Evolutionary conservation across 176 grass and related monocot species (phyloP), one percentile per base, ranked within the genome.

Genomic region (Leersia perrieri): DNA sequence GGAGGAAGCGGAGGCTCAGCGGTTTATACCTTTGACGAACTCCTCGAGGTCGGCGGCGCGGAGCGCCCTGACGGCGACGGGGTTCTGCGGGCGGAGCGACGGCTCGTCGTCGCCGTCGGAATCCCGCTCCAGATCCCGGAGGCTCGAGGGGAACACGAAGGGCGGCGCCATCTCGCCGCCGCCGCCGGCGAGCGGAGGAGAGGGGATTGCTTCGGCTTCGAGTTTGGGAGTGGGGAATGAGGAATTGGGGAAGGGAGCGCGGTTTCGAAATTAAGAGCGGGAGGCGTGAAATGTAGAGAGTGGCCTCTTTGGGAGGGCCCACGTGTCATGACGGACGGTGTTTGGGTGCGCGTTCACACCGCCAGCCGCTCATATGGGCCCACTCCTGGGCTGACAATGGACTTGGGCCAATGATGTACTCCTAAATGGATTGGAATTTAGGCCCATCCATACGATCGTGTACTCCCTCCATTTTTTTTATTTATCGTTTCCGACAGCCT

Each of bases 31-130:
- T 89, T 95, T 98, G 82, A 98, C 95, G 86, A 98, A 91, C 77
- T 95, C 95, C 75, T 98, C 92, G 63, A 98, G 71, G 72, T 95
- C 83, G 79, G 90, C 85, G 62, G 95, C 67, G 72, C 92, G 92
- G 86, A 98, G 83, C 35, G 81, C 27, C 9, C 81, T 53, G 72
- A 95, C 15, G 38, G 91, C 74, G 70, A 98, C 13, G 60, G 92
- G 70, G 53, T 65, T 89, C 73, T 86, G 63, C 29, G 88, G 92
- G 61, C 92, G 84, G 66, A 95, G 92, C 20, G 82, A 51, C 20
- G 82, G 83, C 41, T 91, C 89, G 20, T 67, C 84, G 7, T 86
- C 66, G 27, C 72, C 41, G 36, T 85, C 77, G 40, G 29, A 6
- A 38, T 86, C 88, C 33, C 81, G 79, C 75, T 94, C 95, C 66